Evolutionary conservation across 1,284 basidiomycete genomes (phyloP).

Genomic region (Anthracocystis panici-leucophaei): DNA sequence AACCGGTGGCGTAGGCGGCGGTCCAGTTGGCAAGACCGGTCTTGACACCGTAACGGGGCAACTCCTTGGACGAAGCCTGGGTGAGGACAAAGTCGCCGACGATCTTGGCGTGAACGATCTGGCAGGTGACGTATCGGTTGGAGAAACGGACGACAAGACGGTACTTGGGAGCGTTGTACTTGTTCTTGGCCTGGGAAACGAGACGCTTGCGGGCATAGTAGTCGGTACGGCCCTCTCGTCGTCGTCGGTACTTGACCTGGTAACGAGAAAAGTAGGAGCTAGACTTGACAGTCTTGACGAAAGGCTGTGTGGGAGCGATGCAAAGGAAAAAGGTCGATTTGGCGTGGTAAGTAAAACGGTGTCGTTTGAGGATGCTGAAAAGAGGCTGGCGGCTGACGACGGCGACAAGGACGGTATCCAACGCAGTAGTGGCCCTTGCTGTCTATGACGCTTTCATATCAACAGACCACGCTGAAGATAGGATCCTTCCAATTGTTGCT

Average conservation of each 20-base stretch:
- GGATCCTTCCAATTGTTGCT: background rate
- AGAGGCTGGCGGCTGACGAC: background rate
- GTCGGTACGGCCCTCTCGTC: slow-evolving; percentile 93
- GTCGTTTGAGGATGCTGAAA: background rate
- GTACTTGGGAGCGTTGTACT: slow-evolving; percentile 99
- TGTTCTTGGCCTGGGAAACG: slow-evolving; percentile 98
- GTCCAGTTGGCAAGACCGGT: slow-evolving; percentile 99
- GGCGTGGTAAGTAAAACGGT: slow-evolving; percentile 22
- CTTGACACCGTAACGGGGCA: slow-evolving; percentile 95
- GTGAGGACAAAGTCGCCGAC: slow-evolving; percentile 95
- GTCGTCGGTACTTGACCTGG: slow-evolving; percentile 76
- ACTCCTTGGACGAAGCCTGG: slow-evolving; percentile 80
- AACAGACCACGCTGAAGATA: no score
- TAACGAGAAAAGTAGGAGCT: slow-evolving; percentile 94
- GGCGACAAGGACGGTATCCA: background rate
- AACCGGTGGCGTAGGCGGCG: slow-evolving; percentile 97
- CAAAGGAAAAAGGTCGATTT: background rate
- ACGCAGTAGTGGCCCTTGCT: background rate
- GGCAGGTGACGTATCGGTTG: slow-evolving; percentile 68
- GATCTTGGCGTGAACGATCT: slow-evolving; percentile 96
- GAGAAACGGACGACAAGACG: slow-evolving; percentile 93
- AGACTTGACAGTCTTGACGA: slow-evolving; percentile 74
- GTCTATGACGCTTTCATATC: background rate
- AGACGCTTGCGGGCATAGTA: slow-evolving; percentile 98
- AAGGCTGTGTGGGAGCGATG: slow-evolving; percentile 68